phyloP scores from a whole-genome alignment of 371 early-diverging fungal genomes.

The Polyrhizophydium stewartii region DNA sequence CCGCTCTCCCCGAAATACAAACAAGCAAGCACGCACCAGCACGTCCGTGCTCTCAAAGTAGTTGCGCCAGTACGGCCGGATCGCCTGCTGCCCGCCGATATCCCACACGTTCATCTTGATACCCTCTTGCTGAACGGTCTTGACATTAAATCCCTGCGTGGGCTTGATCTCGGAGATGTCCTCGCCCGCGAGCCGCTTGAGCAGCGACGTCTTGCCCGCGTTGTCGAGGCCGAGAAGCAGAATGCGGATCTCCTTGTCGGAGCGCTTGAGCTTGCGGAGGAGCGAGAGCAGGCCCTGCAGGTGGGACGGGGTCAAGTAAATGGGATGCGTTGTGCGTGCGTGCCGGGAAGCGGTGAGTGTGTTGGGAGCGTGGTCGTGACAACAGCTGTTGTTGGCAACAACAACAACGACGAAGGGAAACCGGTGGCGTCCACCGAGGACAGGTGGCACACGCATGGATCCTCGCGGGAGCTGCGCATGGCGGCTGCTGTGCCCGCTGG shows the following conservation, averaged over 20 bases:
- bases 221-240: slow-evolving; percentile 68
- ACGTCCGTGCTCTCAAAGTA: slow-evolving; percentile 67
- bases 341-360: no score
- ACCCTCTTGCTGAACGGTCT: slow-evolving; percentile 41
- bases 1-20: no score
- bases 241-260: slow-evolving; percentile 49
- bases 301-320: no score
- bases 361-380: no score
- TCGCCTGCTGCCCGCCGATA: slow-evolving; percentile 61
- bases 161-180: slow-evolving; percentile 49
- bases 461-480: no score
- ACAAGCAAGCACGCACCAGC: slow-evolving; percentile 34
- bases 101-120: slow-evolving; percentile 62
- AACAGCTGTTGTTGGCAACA: no score
- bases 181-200: slow-evolving; percentile 47
- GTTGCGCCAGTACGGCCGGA: slow-evolving; percentile 64
- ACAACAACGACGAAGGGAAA: no score
- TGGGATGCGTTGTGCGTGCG: no score
- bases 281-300: slow-evolving; percentile 37
- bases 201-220: slow-evolving; percentile 65
- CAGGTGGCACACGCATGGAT: no score
- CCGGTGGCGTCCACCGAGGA: no score
- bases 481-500: no score
- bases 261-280: slow-evolving; percentile 27
- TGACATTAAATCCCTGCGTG: slow-evolving; percentile 54